Evolutionary conservation across 495 filamentous ascomycete genomes (phyloP), one percentile per base, ranked within the genome.

Genomic region (Amorphotheca resinae): DNA sequence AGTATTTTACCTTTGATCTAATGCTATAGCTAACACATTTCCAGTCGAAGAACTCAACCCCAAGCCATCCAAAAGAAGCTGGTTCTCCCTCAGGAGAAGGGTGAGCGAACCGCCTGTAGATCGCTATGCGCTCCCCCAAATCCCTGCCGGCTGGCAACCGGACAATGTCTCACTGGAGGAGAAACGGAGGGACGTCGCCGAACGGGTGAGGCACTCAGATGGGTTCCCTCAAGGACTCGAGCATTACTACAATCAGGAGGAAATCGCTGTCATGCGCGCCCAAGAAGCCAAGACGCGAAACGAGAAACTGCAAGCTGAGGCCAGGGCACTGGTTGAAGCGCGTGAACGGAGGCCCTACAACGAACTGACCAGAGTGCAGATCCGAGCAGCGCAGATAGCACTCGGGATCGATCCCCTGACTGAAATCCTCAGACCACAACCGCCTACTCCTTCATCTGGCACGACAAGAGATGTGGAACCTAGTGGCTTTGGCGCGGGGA

Each of bases 41-140:
- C 2, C 17, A 55, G 48, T 51, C 2, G 45, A 48, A 30, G 45
- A 49, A 35, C 49, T 55, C 25, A 38, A 37, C 11, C 26, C 36
- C 22, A 4, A 21, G 3, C 6, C 3, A 3, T 28, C 41, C 9
- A 1, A 12, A 3, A 25, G 42, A 14, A 35, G 30, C 11, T 33
- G 9, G 9, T 33, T 43, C 31, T 33, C 26, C 4, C 18, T 4
- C 25, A 31, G 12, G 15, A 2, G 9, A 21, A 18, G 9, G 15
- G 15, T 4, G 18, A 15, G 4, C 6, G 34, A 37, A 18, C 12
- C 21, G 9, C 30, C n/a, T 14, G 9, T 15, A 7, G 34, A 49
- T 21, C 16, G 11, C n/a, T 44, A 33, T 17, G 32, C 33, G 14
- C 46, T 49, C 7, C 46, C 46, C 8, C 11, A 33, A n/a, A 33